These are phyloP conservation scores for Nitzschia inconspicua DNA, from an alignment of 108 stramenopile genomes.

Conservation along the genomic window DNA sequence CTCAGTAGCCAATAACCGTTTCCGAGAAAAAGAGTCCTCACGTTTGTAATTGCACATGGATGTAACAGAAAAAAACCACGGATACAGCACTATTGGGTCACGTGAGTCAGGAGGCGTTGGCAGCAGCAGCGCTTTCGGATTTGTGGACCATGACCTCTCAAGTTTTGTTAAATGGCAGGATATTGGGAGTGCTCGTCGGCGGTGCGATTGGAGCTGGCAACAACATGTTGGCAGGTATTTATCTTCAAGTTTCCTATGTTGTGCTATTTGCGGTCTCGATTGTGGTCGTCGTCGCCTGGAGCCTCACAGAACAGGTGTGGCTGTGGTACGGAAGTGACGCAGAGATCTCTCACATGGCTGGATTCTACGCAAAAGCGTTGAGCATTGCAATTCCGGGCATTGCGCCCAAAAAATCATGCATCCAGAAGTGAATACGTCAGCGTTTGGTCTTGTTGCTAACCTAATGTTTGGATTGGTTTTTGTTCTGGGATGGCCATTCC, in stretches of 20 bases:
- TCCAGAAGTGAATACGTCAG: slow-evolving; percentile 59
- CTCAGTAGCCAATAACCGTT: no score
- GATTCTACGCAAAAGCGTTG: slow-evolving; percentile 64
- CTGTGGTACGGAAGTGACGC: slow-evolving; percentile 36
- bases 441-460: slow-evolving; percentile 59
- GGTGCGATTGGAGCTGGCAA: slow-evolving; percentile 45
- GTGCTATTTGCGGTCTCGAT: slow-evolving; percentile 41
- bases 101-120: slow-evolving; percentile 26
- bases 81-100: slow-evolving; percentile 76
- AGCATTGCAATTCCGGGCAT: slow-evolving; percentile 55
- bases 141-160: slow-evolving; percentile 51
- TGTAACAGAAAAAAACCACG: slow-evolving; percentile 74
- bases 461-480: slow-evolving; percentile 63
- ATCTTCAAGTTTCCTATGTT: slow-evolving; percentile 46
- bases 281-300: slow-evolving; percentile 52
- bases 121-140: slow-evolving; percentile 68
- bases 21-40: no score
- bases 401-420: slow-evolving; percentile 69
- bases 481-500: slow-evolving; percentile 73
- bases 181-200: slow-evolving; percentile 31
- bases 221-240: slow-evolving; percentile 51
- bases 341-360: slow-evolving; percentile 49
- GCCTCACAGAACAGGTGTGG: slow-evolving; percentile 53
- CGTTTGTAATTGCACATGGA: neutral
- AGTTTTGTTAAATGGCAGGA: slow-evolving; percentile 41